A percentile compares a stretch with the other conserved stretches of the same genome.
Evolutionary conservation across 2,329 filamentous ascomycete species (phyloP).

Genomic region (Nigrospora osmanthi): DNA sequence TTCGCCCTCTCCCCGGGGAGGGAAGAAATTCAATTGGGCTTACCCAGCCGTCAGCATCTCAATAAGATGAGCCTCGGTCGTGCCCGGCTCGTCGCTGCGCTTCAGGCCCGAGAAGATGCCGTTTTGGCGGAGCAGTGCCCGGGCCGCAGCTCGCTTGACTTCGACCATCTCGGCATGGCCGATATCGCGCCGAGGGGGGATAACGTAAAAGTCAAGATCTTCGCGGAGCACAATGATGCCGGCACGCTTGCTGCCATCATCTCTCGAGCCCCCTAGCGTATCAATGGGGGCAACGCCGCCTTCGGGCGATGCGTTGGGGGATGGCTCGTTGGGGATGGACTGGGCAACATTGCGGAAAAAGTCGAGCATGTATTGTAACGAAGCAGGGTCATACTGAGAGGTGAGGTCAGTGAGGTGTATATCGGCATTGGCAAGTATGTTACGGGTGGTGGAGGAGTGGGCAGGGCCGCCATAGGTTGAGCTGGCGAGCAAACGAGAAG

Average conservation of each 20-base stretch:
- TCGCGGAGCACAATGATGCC: slow-evolving; percentile 96
- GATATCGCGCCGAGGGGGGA: slow-evolving; percentile 80
- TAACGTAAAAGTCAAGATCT: slow-evolving; percentile 95
- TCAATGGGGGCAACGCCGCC: slow-evolving; percentile 60
- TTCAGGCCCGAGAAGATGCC: slow-evolving; percentile 95
- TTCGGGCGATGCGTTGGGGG: slow-evolving; percentile 58
- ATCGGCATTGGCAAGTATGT: slow-evolving; percentile 27
- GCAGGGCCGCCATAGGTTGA: slow-evolving; percentile 8
- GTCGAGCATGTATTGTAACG: slow-evolving; percentile 97
- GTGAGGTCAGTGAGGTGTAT: slow-evolving; percentile 34
- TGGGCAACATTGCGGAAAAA: slow-evolving; percentile 96
- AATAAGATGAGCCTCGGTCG: slow-evolving; percentile 95
- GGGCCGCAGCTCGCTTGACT: slow-evolving; percentile 86
- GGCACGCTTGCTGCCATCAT: slow-evolving; percentile 72
- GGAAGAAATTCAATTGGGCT: slow-evolving; percentile 22
- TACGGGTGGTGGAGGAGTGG: slow-evolving; percentile 19
- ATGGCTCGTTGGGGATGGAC: slow-evolving; percentile 76
- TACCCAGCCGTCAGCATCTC: slow-evolving; percentile 99
- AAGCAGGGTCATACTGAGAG: slow-evolving; percentile 84
- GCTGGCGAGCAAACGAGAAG: slow-evolving; percentile 8
- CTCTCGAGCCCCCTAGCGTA: slow-evolving; percentile 49
- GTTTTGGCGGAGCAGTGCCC: slow-evolving; percentile 77
- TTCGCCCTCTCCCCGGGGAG: background rate
- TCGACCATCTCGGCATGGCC: slow-evolving; percentile 87
- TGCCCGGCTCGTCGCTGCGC: slow-evolving; percentile 91